These are phyloP conservation scores for Septoria petroselini DNA, from an alignment of 2,329 filamentous ascomycete species.

Conservation along the genomic window DNA sequence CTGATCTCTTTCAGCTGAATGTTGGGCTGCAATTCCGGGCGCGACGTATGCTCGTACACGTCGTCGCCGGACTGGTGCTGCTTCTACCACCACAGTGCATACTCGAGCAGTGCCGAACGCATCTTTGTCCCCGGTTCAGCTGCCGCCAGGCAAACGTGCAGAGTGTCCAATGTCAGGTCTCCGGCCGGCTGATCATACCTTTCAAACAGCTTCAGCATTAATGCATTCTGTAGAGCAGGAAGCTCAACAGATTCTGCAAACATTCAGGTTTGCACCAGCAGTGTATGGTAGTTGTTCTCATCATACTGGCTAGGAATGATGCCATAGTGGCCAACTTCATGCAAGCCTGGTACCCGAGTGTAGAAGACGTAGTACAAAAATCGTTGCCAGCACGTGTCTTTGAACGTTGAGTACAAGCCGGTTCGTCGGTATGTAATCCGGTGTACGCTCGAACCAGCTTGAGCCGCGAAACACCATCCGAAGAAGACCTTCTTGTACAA, in stretches of 20 bases:
- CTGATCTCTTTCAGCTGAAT: constrained; percentile 4
- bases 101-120: constrained; percentile 8
- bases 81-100: constrained; percentile 14
- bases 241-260: constrained; percentile 12
- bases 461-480: constrained; percentile 10
- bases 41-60: neutral
- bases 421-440: neutral
- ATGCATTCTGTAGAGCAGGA: constrained; percentile 6
- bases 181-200: constrained; percentile 6
- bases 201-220: constrained; percentile 6
- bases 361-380: constrained; percentile 10
- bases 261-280: constrained; percentile 8
- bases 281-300: constrained; percentile 8
- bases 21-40: constrained; percentile 1
- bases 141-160: constrained; percentile 6
- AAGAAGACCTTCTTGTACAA: constrained; percentile 12
- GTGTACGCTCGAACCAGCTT: constrained; percentile 1
- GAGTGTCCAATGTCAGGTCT: constrained; percentile 4
- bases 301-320: constrained; percentile 12
- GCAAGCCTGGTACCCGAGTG: constrained; percentile 1
- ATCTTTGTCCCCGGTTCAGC: constrained; percentile 5
- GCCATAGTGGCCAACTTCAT: constrained; percentile 5
- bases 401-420: constrained; percentile 2
- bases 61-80: neutral
- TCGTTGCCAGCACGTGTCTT: constrained; percentile 4